Evolutionary conservation across 306 rosid genomes (phyloP), one percentile per base, ranked within the genome.

Genomic region (Sechiopsis laciniata): DNA sequence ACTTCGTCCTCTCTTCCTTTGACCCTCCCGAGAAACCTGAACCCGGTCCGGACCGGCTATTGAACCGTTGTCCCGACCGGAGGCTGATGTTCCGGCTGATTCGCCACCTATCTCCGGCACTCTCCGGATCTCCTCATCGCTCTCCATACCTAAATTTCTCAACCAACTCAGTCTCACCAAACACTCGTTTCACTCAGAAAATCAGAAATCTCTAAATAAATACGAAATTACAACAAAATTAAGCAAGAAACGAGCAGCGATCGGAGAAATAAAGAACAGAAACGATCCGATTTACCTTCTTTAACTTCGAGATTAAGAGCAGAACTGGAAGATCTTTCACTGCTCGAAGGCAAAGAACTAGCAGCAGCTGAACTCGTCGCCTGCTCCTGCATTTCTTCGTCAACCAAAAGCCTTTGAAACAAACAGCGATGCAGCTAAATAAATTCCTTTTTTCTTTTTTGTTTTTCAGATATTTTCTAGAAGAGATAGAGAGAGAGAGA

Each of bases 71-170:
- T 79, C 86, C 48, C 86, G 85, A 0, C 89, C 90, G 22, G 96
- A 83, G 20, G 90, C 91, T 10, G 97, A 84, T 0, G 93, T 84
- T 78, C 92, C 99, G 1, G 89, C 97, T 12, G 89, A 89, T 77
- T 95, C 99, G 4, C 92, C 91, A 8, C 92, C 97, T 11, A 91
- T 76, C 80, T 95, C 99, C 8, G 99, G 99, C 68, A 95, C 99
- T 85, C 97, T 87, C 74, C 97, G 79, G 85, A 95, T 84, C 90
- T 95, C 99, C 78, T 95, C 99, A 17, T 95, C 99, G 73, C 99
- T 95, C 78, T 91, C 99, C 74, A 79, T 80, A 76, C 92, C 99
- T 95, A 65, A 22, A 67, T 13, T 71, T 59, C 64, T 40, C 19
- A 20, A 9, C 0, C 20, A 40, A 40, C 19, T 73, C 32, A 71